Conservation (phyloP, 2,329 filamentous ascomycete species). For the Aspergillus fumigatiaffinis region DNA sequence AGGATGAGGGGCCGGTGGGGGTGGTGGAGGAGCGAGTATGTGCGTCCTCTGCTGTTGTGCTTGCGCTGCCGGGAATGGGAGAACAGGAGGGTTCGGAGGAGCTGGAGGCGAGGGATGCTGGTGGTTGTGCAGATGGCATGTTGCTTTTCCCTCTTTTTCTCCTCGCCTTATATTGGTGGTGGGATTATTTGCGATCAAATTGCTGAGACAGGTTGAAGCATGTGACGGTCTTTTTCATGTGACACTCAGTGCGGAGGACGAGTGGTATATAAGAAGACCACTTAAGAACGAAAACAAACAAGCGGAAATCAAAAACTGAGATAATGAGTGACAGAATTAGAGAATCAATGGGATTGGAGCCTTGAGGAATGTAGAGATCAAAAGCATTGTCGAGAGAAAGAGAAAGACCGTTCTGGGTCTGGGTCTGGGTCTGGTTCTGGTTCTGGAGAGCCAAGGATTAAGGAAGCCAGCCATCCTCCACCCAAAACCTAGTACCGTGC, state of each 20-base stretch:
- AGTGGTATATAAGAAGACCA: background rate
- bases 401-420: background rate
- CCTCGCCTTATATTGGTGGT: background rate
- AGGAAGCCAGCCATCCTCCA: background rate
- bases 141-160: background rate
- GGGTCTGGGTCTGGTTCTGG: no score
- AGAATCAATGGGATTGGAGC: no score
- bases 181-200: background rate
- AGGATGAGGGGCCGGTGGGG: constrained; percentile 25
- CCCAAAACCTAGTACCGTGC: background rate
- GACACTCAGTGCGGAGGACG: constrained; percentile 4
- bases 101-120: constrained; percentile 19
- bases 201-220: background rate
- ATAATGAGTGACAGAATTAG: background rate
- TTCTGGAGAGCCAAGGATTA: background rate
- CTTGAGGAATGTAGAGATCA: background rate
- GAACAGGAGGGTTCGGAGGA: constrained; percentile 23
- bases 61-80: constrained; percentile 14
- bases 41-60: constrained; percentile 26
- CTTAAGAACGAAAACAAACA: background rate
- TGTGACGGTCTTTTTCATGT: constrained; percentile 11
- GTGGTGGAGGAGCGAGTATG: constrained; percentile 33
- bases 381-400: no score
- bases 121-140: constrained; percentile 25
- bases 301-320: background rate